Percentiles rank a stretch among this genome's conserved stretches.
Conservation (phyloP, 192 early-diverging fungal species). For the Backusella luteola region DNA sequence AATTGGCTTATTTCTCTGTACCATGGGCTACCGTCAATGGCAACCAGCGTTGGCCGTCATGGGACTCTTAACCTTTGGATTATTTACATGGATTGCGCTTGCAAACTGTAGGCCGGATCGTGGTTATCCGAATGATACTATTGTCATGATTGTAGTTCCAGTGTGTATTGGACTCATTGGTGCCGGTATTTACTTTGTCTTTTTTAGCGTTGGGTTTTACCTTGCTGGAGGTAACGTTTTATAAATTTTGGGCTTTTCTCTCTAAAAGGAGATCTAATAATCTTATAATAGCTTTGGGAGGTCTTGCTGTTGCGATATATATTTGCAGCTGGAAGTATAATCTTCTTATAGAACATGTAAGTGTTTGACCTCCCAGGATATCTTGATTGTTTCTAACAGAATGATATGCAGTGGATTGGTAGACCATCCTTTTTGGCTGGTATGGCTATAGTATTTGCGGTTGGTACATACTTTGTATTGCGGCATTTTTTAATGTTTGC, state of each 20-base stretch:
- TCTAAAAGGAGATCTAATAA: no score
- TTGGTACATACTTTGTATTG: not conserved
- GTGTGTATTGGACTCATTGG: conserved; percentile 7
- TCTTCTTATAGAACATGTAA: conserved; percentile 17
- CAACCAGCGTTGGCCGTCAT: not conserved
- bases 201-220: conserved; percentile 9
- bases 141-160: conserved; percentile 9
- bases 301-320: conserved; percentile 27
- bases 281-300: conserved; percentile 16
- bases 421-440: not conserved
- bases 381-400: not conserved
- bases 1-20: not conserved
- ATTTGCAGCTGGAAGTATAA: conserved; percentile 26
- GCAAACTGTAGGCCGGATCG: conserved; percentile 7
- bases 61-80: not conserved
- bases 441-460: not conserved
- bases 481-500: not conserved
- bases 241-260: no score
- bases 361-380: not conserved
- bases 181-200: not conserved
- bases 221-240: not conserved
- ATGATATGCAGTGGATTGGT: not conserved
- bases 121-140: conserved; percentile 7
- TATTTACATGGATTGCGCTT: not conserved
- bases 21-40: not conserved